Conservation (phyloP, 495 filamentous ascomycete genomes). For the Cladorrhinum samala region DNA sequence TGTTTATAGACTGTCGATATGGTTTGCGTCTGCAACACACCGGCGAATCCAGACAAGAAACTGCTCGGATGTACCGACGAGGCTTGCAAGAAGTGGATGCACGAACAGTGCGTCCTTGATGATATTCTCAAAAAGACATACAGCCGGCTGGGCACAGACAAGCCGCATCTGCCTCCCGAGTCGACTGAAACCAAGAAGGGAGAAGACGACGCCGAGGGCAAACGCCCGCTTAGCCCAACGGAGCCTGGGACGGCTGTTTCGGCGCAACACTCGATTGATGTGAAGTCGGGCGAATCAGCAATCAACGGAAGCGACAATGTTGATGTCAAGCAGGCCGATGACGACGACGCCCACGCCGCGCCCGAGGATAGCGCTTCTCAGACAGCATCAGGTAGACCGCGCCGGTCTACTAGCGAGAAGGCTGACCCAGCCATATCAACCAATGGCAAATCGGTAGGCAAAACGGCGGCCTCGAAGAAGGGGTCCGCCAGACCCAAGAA, state of each 20-base stretch:
- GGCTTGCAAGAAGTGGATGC: conserved; percentile 57
- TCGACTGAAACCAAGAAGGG: conserved; percentile 24
- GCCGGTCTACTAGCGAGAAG: conserved; percentile 12
- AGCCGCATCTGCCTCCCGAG: conserved; percentile 33
- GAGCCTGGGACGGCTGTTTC: conserved; percentile 36
- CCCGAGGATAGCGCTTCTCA: conserved; percentile 17
- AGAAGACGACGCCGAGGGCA: conserved; percentile 29
- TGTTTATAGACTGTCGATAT: conserved; percentile 44
- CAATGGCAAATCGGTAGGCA: conserved; percentile 5
- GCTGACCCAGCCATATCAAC: conserved; percentile 3
- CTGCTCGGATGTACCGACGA: conserved; percentile 52
- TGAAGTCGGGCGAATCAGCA: conserved; percentile 32
- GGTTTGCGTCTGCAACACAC: conserved; percentile 56
- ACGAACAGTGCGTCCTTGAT: conserved; percentile 54
- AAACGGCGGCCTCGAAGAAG: conserved; percentile 9
- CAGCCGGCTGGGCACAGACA: conserved; percentile 40
- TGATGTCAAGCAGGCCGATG: conserved; percentile 21
- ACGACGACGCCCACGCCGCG: conserved; percentile 17
- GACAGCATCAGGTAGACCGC: conserved; percentile 7
- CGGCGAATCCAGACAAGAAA: conserved; percentile 57
- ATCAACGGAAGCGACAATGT: conserved; percentile 23
- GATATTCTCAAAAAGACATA: conserved; percentile 43
- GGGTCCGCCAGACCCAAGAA: conserved; percentile 23
- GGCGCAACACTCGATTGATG: conserved; percentile 41
- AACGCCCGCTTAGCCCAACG: conserved; percentile 38